Evolutionary conservation across 192 early-diverging fungal species (phyloP).

Genomic region (Podila minutissima): DNA sequence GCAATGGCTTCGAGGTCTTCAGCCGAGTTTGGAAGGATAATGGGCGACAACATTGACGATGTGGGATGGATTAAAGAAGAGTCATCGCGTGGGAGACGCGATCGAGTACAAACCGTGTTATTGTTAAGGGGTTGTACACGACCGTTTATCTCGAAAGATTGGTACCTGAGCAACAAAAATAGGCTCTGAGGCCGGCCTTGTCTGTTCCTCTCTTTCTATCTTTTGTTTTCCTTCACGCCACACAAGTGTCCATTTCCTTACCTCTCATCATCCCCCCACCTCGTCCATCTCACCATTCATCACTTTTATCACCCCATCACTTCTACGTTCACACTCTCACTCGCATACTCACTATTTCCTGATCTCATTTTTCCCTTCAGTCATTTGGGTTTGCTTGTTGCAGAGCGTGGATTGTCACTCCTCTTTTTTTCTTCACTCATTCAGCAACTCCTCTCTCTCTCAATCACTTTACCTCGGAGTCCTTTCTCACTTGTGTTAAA

Average conservation of each 20-base stretch:
- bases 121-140: too few relatives aligned
- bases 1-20: conserved; percentile 15
- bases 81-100: not conserved
- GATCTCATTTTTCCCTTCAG: not conserved
- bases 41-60: conserved; percentile 1
- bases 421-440: not conserved
- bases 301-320: not conserved
- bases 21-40: conserved; percentile 22
- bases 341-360: not conserved
- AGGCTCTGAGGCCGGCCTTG: too few relatives aligned
- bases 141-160: too few relatives aligned
- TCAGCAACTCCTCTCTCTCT: not conserved
- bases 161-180: too few relatives aligned
- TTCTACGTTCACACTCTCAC: not conserved
- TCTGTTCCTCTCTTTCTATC: not conserved
- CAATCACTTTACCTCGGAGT: not conserved
- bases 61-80: not conserved
- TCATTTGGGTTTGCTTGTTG: not conserved
- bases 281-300: not conserved
- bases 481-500: not conserved
- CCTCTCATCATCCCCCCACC: not conserved
- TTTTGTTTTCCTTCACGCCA: not conserved
- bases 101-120: not conserved
- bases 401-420: not conserved
- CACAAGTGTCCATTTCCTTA: not conserved